Base-by-base conservation (phyloP, 106 monocot species). In the Amphibolis antarctica region DNA sequence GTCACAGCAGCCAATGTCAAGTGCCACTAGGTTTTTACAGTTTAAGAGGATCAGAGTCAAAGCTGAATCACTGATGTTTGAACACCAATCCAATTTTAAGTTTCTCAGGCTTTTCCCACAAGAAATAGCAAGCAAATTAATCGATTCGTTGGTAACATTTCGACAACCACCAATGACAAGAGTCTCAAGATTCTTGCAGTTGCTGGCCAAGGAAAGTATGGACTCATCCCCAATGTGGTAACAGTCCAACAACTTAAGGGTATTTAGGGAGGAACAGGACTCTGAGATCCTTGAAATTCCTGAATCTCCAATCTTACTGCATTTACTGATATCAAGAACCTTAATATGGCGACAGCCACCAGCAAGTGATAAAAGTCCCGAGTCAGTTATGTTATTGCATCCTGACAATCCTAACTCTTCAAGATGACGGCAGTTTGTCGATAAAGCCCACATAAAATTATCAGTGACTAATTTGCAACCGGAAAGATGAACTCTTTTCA, bases 1-100 rank as follows among this genome's bases (percentile, higher is more conserved):
- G 46, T 86, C 84, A 63, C 94, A 96, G 55, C 79, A 81, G 9
- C 82, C 80, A 29, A 96, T 77, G 61, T 96, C 94, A 18, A 96
- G 77, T 45, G 84, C 86, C 9, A 66, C 71, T 19, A 96, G 83
- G 42, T 76, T 46, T 76, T 64, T 65, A 48, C 86, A 96, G n/a
- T 75, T 86, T 14, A 70, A 69, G 9, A 96, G 60, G 50, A 96
- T 20, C 10, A 46, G 74, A 28, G 46, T 73, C 48, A 96, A 9
- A 6, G 83, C 74, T 19, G 68, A 70, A 36, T 89, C 86, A 1
- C 77, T 86, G 59, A 96, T 64, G 19, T 84, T 79, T 28, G 77
- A 57, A 72, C 94, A 96, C 86, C 94, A 83, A 46, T 82, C 83
- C 76, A 96, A 69, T 53, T 77, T 53, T 51, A 96, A 66, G 48